phyloP scores from a whole-genome alignment of 192 early-diverging fungal species.

The Gryganskiella cystojenkinii region DNA sequence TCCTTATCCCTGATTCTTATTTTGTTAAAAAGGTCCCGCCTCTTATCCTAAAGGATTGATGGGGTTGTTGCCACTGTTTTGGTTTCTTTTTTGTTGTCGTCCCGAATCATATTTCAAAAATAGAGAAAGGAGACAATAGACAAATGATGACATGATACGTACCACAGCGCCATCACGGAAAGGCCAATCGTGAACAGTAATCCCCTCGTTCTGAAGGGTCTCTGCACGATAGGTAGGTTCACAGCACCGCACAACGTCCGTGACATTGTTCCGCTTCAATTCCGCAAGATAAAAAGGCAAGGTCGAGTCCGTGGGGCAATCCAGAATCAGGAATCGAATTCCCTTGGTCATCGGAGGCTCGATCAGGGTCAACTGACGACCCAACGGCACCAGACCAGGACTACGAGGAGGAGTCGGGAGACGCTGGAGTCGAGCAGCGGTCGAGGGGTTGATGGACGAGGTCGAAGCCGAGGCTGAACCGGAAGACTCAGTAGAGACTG shows the following conservation, averaged over 20 bases:
- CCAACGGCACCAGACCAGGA: conserved; percentile 56
- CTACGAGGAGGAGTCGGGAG: conserved; percentile 51
- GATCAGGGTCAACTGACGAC: conserved; percentile 73
- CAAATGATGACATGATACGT: too few species aligned
- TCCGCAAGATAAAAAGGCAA: conserved; percentile 58
- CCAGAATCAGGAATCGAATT: conserved; percentile 91
- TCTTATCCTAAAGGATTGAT: too few species aligned
- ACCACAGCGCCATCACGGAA: conserved; percentile 92
- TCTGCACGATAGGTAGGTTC: conserved; percentile 82
- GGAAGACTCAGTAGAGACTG: conserved; percentile 39
- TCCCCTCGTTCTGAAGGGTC: conserved; percentile 65
- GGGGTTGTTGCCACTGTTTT: too few species aligned
- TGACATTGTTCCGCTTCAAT: conserved; percentile 75
- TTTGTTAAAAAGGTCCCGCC: too few species aligned
- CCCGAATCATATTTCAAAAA: not conserved
- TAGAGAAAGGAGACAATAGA: not conserved
- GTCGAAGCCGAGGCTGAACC: conserved; percentile 8
- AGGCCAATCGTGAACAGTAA: conserved; percentile 82
- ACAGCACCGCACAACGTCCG: conserved; percentile 86
- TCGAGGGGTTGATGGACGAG: conserved; percentile 46
- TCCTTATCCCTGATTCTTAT: too few species aligned
- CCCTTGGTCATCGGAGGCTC: conserved; percentile 62
- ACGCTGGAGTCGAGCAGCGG: conserved; percentile 45
- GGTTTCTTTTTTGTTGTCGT: conserved; percentile 1
- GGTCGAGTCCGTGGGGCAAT: conserved; percentile 72